Evolutionary conservation across 352 stramenopile species (phyloP), one percentile per base, ranked within the genome.

Genomic region (Phytophthora aleatoria): DNA sequence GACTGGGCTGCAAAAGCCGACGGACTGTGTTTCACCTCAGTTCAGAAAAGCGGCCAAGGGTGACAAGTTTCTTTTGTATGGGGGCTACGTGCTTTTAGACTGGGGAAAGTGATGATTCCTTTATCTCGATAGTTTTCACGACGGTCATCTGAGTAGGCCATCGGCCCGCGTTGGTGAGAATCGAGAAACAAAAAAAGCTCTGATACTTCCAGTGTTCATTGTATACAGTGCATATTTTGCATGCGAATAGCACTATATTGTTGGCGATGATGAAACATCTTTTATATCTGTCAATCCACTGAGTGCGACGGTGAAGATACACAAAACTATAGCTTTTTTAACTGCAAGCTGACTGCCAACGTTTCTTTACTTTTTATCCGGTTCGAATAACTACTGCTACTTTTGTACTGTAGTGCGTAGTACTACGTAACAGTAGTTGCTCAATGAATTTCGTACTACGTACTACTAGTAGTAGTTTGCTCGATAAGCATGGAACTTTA

Each of bases 51-150:
- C 27, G 5, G 45, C 36, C 4, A 45, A 27, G 4, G 42, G 6
- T 33, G 10, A n/a, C 15, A 7, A 7, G 16, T 0, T n/a, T 3
- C 15, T 7, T 59, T 33, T 49, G n/a, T 45, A 28, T 55, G 43
- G 24, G 39, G 38, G 55, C 11, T 57, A 6, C 64, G 30, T 50
- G 48, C 31, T 30, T 61, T 67, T 7, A 60, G 57, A 57, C 60
- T 81, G 70, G 67, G 83, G 77, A 94, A 83, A 73, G 90, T 89
- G 79, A 92, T 95, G 86, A 95, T 81, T 74, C 74, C 74, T 62
- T 84, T 85, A 87, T 90, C 85, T 93, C 84, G 79, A 92, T 72
- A 74, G 28, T 85, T 91, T 87, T 94, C 86, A 95, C 84, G 86
- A 95, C 86, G 86, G 86, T 95, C 86, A 89, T 92, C 86, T 95